Evolutionary conservation across 768 basidiomycete species (phyloP), one percentile per base, ranked within the genome.

Genomic region (Lentinus brumalis): DNA sequence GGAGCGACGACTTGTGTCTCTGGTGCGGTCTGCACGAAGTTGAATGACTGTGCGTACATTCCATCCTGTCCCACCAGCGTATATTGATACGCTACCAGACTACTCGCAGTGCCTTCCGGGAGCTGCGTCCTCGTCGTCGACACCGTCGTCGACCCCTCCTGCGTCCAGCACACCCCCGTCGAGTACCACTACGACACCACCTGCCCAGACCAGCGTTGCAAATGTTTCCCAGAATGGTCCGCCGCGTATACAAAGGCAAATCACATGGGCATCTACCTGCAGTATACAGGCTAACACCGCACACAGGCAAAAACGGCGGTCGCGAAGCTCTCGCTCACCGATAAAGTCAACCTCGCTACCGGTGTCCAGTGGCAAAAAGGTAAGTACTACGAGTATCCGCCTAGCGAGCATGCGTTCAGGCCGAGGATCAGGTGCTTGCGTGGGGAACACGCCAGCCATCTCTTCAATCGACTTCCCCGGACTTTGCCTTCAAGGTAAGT

Each of bases 41-140:
- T 77, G 41, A 84, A 83, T 64, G 67, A 73, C 50, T 83, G 83
- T 82, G 57, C 59, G 77, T 63, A 16, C 21, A 26, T 26, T 2
- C 16, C 15, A 31, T 30, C 40, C 9, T 40, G 9, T n/a, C 14
- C 8, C 50, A 30, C 14, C 18, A 7, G 5, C 11, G n/a, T 31
- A 4, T 9, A n/a, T 39, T 50, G 41, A 51, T n/a, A 18, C 32
- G 15, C 4, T 3, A 46, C 14, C 31, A 83, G 82, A 77, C 56
- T 83, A 83, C 67, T 83, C 63, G 32, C 83, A 84, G 68, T 85
- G 83, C 58, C 73, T 83, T 14, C 80, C 79, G 31, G 79, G 76
- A 26, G 61, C 73, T 10, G 67, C 74, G 1, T 63, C 72, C 12
- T 68, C 66, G 11, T 53, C 62, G 7, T 50, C 61, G 2, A 15